Base-by-base conservation (phyloP, 257 asterid genomes). In the Solanum dulcamara region DNA sequence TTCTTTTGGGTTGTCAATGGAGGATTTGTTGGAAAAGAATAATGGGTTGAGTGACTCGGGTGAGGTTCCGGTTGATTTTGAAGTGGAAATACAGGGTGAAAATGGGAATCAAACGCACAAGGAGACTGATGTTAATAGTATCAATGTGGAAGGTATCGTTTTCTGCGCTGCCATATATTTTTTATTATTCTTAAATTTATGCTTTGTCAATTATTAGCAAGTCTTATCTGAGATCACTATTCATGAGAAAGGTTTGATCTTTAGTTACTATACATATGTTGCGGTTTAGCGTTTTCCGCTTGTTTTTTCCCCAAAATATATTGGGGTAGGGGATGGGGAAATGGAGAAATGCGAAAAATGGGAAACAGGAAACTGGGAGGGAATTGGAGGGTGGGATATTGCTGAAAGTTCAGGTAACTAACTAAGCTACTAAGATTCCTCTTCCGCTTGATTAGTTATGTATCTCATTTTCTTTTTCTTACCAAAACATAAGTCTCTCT, bases 11-110 rank as follows among this genome's bases (percentile, higher is more conserved):
- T 57, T 67, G 9, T 33, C 59, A 33, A 79, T 84, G 87, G 66
- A 59, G 60, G 84, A 57, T 33, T 64, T 32, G 40, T 28, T n/a
- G 59, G 84, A 68, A 67, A 50, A 33, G 55, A 30, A 81, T 57
- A 53, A 67, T 66, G 46, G 71, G 24, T 75, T 75, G 44, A 28
- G 30, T 57, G 55, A 86, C 83, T 85, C 88, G 1, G 84, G 77
- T 46, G 84, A 86, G 26, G 81, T 81, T 66, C 60, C 85, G 5
- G 88, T 86, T 81, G 84, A 85, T 38, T 50, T 24, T 55, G 83
- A 84, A 53, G 35, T 77, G 30, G 90, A 79, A 62, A 84, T 80
- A 15, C 62, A 48, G 18, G 83, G 28, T 15, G 64, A 46, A 24
- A 75, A 77, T 77, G 83, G 42, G 42, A 48, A 77, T 28, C 64